Evolutionary conservation across 2,329 filamentous ascomycete genomes (phyloP).

Genomic region (Dothidotthia symphoricarpi): DNA sequence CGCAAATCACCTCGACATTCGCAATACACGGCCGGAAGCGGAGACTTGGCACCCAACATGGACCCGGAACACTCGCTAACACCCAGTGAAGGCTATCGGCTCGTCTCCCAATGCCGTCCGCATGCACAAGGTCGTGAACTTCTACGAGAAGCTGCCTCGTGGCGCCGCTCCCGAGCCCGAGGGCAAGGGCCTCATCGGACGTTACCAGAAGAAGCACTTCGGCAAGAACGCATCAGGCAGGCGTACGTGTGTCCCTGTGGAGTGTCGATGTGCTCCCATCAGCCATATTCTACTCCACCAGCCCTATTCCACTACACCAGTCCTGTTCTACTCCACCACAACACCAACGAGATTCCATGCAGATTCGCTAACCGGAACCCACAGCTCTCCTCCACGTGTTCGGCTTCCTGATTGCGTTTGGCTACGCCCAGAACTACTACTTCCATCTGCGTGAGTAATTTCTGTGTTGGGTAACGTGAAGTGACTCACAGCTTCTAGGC

Average conservation of each 20-base stretch:
- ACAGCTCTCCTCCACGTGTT: conserved; percentile 87
- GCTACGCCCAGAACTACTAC: conserved; percentile 99
- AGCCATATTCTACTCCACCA: too few relatives aligned
- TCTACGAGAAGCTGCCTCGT: conserved; percentile 98
- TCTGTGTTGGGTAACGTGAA: neutral
- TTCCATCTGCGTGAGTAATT: conserved; percentile 89
- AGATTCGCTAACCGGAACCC: conserved; percentile 15
- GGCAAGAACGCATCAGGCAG: conserved; percentile 86
- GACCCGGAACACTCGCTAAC: conserved; percentile 23
- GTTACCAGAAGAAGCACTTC: conserved; percentile 87
- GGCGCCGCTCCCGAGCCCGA: conserved; percentile 82
- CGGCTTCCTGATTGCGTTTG: conserved; percentile 71
- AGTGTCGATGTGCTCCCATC: too few relatives aligned
- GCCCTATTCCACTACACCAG: too few relatives aligned
- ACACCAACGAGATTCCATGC: conserved; percentile 1
- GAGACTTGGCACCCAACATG: too few relatives aligned
- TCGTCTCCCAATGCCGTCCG: conserved; percentile 92
- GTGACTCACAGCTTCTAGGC: conserved; percentile 55
- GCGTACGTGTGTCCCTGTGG: conserved; percentile 63
- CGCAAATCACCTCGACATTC: conserved; percentile 17
- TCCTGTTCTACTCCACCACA: neutral
- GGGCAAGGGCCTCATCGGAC: conserved; percentile 76
- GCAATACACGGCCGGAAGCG: neutral
- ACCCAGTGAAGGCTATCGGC: conserved; percentile 72
- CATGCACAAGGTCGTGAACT: conserved; percentile 97